phyloP scores from a whole-genome alignment of 2,329 filamentous ascomycete genomes.

The Fusarium sp. region DNA sequence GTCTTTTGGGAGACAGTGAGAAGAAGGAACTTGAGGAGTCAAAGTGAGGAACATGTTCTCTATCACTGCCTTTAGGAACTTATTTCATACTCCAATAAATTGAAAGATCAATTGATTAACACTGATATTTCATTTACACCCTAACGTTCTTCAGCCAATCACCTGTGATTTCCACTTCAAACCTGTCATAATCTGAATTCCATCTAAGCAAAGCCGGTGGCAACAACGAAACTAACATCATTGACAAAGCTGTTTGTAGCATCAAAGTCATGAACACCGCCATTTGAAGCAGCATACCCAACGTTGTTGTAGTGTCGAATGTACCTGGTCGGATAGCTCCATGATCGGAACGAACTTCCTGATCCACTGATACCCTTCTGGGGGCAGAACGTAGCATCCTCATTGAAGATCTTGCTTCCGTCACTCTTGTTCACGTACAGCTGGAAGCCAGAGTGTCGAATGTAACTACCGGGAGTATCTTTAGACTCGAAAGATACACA shows the following conservation, averaged over 20 bases:
- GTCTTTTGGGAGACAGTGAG: slow-evolving; percentile 69
- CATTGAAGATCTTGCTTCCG: slow-evolving; percentile 10
- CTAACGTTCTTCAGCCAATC: background rate
- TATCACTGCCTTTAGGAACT: no score
- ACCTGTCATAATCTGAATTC: background rate
- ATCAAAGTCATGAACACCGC: slow-evolving; percentile 21
- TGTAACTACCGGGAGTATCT: slow-evolving; percentile 15
- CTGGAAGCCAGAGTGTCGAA: slow-evolving; percentile 4
- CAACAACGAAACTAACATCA: slow-evolving; percentile 13
- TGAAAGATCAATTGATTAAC: background rate
- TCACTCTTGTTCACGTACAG: background rate
- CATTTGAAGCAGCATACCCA: slow-evolving; percentile 2
- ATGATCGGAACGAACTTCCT: slow-evolving; percentile 12
- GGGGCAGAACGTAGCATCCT: slow-evolving; percentile 24
- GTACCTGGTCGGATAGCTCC: slow-evolving; percentile 25
- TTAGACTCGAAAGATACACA: slow-evolving; percentile 23
- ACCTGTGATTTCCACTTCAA: background rate
- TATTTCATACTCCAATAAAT: no score
- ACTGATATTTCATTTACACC: background rate
- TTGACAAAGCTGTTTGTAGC: background rate
- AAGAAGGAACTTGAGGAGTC: slow-evolving; percentile 41
- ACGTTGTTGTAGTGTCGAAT: slow-evolving; percentile 13
- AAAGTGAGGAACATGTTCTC: background rate
- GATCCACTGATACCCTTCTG: slow-evolving; percentile 11
- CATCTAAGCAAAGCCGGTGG: background rate